phyloP scores from a whole-genome alignment of 352 stramenopile genomes.

The Pythium vanterpoolii region DNA sequence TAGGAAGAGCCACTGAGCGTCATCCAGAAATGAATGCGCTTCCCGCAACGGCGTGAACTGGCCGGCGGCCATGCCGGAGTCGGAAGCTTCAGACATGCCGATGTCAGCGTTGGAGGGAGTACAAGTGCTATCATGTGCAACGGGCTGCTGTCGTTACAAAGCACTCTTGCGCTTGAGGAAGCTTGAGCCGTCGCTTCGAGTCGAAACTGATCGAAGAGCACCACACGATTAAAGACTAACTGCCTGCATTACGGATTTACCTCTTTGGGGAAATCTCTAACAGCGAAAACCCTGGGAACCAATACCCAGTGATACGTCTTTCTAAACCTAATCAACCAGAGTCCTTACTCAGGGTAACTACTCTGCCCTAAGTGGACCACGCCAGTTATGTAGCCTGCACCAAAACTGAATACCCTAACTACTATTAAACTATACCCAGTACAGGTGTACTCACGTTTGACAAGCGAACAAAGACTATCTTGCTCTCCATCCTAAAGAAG shows the following conservation, averaged over 20 bases:
- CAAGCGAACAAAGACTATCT: no score
- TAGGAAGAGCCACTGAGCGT: background rate
- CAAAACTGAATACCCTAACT: background rate
- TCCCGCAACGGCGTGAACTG: background rate
- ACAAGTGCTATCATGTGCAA: no score
- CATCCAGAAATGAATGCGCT: background rate
- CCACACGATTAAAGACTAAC: conserved; percentile 1
- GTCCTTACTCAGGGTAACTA: conserved; percentile 14
- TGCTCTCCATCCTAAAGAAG: no score
- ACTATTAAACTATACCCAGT: no score
- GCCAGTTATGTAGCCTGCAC: conserved; percentile 15
- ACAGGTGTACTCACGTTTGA: no score
- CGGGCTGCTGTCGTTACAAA: no score
- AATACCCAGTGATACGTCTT: background rate
- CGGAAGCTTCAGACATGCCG: background rate
- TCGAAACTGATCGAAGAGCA: conserved; percentile 7
- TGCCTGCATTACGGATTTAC: background rate
- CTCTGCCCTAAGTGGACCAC: conserved; percentile 11
- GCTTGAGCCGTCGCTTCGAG: background rate
- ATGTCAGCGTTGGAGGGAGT: background rate
- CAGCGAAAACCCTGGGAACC: background rate
- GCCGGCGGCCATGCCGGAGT: background rate
- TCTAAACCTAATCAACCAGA: conserved; percentile 2
- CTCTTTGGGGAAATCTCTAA: background rate
- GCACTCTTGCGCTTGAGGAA: background rate